phyloP scores from a whole-genome alignment of 805 yeast genomes.

The Lipomyces kockii region DNA sequence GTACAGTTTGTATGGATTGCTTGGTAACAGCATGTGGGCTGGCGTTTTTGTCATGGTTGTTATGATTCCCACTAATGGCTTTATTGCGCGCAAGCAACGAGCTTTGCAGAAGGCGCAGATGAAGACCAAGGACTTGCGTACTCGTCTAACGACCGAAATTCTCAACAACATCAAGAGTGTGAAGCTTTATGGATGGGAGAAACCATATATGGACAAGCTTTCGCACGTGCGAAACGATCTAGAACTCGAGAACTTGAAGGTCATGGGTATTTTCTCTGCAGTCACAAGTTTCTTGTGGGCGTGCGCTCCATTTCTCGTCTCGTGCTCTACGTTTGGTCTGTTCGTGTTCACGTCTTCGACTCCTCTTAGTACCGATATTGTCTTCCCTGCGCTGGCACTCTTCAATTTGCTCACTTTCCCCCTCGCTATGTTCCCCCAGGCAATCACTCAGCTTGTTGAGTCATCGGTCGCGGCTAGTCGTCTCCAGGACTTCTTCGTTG shows the following conservation, averaged over 20 bases:
- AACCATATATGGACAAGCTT: slow-evolving; percentile 74
- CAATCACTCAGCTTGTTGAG: slow-evolving; percentile 82
- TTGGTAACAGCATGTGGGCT: slow-evolving; percentile 90
- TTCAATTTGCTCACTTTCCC: slow-evolving; percentile 92
- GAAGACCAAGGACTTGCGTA: slow-evolving; percentile 91
- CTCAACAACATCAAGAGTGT: slow-evolving; percentile 89
- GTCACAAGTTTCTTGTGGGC: slow-evolving; percentile 76
- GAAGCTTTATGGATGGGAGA: slow-evolving; percentile 95
- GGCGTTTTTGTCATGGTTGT: slow-evolving; percentile 81
- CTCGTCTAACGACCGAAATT: slow-evolving; percentile 85
- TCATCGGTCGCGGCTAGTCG: slow-evolving; percentile 66
- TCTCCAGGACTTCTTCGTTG: slow-evolving; percentile 69
- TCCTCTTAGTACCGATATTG: slow-evolving; percentile 86
- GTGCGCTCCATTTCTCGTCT: slow-evolving; percentile 85
- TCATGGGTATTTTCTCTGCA: slow-evolving; percentile 74
- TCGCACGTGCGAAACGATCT: slow-evolving; percentile 85
- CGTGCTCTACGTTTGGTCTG: slow-evolving; percentile 85
- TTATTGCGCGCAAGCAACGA: slow-evolving; percentile 69
- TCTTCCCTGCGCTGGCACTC: slow-evolving; percentile 81
- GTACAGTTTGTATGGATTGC: slow-evolving; percentile 67
- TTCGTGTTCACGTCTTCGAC: slow-evolving; percentile 64
- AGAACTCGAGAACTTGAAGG: slow-evolving; percentile 72
- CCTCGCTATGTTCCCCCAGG: slow-evolving; percentile 87
- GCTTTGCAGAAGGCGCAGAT: slow-evolving; percentile 80
- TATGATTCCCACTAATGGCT: slow-evolving; percentile 82